Percentiles rank a stretch among this genome's conserved stretches.
Evolutionary conservation across 208 protist species (phyloP).

Genomic region (Spongospora subterranea): DNA sequence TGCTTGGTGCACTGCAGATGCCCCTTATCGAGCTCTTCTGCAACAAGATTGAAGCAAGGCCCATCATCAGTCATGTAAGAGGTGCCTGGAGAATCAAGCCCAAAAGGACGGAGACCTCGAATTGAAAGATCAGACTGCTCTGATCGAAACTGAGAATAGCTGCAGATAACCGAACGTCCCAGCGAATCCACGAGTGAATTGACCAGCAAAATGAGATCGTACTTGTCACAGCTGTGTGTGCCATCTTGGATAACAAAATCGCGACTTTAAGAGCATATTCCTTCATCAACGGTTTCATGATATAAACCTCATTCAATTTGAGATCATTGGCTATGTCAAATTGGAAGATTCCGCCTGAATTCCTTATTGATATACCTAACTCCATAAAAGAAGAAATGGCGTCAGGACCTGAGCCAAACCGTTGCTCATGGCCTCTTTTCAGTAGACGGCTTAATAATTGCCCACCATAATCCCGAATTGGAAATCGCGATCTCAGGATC

Average conservation of each 20-base stretch:
- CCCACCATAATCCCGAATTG: background rate
- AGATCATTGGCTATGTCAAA: background rate
- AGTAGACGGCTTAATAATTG: background rate
- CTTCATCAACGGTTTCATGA: background rate
- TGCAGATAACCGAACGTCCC: background rate
- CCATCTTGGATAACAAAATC: background rate
- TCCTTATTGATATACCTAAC: background rate
- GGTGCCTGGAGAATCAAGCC: too few relatives aligned
- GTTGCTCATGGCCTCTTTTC: background rate
- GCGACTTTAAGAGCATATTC: background rate
- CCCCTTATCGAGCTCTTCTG: too few relatives aligned
- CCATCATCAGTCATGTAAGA: too few relatives aligned
- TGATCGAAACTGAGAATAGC: background rate
- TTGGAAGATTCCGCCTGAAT: background rate
- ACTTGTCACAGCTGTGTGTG: background rate
- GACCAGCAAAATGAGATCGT: background rate
- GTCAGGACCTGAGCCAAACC: background rate
- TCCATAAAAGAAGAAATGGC: background rate
- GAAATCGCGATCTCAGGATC: background rate
- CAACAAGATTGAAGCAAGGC: too few relatives aligned
- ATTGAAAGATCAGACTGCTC: background rate
- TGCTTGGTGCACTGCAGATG: too few relatives aligned
- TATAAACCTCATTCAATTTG: background rate
- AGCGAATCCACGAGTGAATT: background rate
- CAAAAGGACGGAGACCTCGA: too few relatives aligned